phyloP scores from a whole-genome alignment of 2,329 filamentous ascomycete species.

The Seiridium cupressi region DNA sequence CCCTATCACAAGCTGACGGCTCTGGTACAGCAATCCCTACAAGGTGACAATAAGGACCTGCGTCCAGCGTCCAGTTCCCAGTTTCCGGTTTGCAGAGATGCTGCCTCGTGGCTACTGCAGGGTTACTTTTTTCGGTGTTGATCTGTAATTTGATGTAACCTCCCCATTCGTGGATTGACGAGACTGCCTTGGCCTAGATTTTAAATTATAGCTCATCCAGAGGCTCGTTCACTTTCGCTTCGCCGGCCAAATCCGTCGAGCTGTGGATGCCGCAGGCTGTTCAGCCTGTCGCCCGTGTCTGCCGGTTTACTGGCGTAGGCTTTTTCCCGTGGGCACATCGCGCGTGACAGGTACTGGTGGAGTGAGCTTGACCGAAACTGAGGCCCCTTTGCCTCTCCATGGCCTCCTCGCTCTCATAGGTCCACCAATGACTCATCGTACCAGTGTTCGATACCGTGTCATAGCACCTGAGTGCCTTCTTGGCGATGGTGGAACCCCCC shows the following conservation, averaged over 20 bases:
- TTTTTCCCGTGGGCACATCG: no score
- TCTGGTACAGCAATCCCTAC: neutral
- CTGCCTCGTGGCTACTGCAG: neutral
- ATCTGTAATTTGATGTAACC: neutral
- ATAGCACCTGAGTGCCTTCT: neutral
- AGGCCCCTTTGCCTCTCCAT: neutral
- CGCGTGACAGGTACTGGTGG: neutral
- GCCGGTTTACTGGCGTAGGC: no score
- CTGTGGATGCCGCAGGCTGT: no score
- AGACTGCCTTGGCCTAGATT: neutral
- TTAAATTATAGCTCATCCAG: neutral
- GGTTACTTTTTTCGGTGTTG: neutral
- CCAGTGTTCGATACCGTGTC: neutral
- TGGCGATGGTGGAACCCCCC: neutral
- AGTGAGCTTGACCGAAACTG: neutral
- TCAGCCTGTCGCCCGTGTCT: no score
- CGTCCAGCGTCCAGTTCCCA: neutral
- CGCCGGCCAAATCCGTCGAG: no score
- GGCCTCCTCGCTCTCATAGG: neutral
- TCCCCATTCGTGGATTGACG: neutral
- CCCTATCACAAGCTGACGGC: neutral
- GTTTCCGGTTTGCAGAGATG: neutral
- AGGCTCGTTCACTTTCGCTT: no score
- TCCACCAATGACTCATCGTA: neutral
- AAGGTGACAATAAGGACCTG: neutral